These are phyloP conservation scores for Pestalotiopsis sp. DNA, from an alignment of 2,329 filamentous ascomycete genomes.

Conservation along the genomic window DNA sequence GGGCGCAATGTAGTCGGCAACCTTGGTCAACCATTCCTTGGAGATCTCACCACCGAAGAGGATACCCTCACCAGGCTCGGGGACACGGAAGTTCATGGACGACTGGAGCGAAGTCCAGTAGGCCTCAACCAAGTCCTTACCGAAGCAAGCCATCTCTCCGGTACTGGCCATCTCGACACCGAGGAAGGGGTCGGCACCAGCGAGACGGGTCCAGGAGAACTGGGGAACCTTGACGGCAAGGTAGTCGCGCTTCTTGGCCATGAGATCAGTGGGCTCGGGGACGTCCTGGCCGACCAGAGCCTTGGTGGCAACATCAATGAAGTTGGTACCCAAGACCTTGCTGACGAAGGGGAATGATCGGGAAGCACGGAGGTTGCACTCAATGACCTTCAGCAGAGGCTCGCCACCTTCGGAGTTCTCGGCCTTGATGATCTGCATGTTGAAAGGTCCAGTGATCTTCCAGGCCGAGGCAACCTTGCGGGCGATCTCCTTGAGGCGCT, in stretches of 20 bases:
- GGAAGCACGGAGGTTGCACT: constrained; percentile 96
- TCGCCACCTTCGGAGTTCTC: constrained; percentile 74
- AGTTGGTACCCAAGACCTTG: constrained; percentile 95
- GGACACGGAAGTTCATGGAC: constrained; percentile 98
- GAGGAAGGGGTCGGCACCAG: constrained; percentile 94
- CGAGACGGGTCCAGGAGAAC: constrained; percentile 98
- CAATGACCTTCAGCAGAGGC: constrained; percentile 88
- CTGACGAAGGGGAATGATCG: constrained; percentile 98
- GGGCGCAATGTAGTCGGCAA: constrained; percentile 85
- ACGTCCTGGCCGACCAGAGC: constrained; percentile 86
- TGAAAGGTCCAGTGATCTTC: constrained; percentile 97
- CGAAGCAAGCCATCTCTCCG: constrained; percentile 98
- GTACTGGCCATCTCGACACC: constrained; percentile 98
- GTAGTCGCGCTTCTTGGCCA: constrained; percentile 88
- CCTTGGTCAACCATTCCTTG: constrained; percentile 71
- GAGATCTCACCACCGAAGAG: constrained; percentile 85
- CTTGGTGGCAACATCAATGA: constrained; percentile 93
- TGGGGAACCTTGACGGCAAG: constrained; percentile 97
- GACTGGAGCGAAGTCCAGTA: constrained; percentile 98
- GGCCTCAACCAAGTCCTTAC: constrained; percentile 91
- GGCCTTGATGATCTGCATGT: constrained; percentile 99
- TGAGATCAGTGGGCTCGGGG: constrained; percentile 83
- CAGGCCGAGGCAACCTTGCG: constrained; percentile 95
- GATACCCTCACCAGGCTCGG: constrained; percentile 91
- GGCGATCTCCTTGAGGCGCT: constrained; percentile 91